phyloP scores from a whole-genome alignment of 768 basidiomycete species.

The Phlebiopsis gigantea region DNA sequence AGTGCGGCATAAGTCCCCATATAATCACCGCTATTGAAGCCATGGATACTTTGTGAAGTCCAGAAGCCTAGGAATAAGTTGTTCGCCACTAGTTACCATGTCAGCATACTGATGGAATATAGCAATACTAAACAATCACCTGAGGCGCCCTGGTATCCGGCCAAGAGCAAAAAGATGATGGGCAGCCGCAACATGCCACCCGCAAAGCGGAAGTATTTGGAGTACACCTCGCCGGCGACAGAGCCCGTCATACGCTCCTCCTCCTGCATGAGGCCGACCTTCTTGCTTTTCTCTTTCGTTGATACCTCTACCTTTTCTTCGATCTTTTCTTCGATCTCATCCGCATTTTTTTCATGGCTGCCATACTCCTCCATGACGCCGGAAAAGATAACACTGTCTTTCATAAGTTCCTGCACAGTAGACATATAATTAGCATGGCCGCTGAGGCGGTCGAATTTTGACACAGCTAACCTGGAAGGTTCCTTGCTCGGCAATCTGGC shows the following conservation, averaged over 20 bases:
- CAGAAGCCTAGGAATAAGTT: slow-evolving; percentile 72
- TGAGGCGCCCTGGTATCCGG: slow-evolving; percentile 43
- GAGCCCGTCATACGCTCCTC: slow-evolving; percentile 39
- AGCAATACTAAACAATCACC: slow-evolving; percentile 29
- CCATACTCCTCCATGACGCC: slow-evolving; percentile 36
- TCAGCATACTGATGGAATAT: background rate
- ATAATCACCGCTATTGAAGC: slow-evolving; percentile 58
- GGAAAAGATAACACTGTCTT: slow-evolving; percentile 28
- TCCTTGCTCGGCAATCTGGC: slow-evolving; percentile 56
- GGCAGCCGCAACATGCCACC: slow-evolving; percentile 35
- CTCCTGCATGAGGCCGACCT: slow-evolving; percentile 30
- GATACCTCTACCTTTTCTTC: slow-evolving; percentile 21
- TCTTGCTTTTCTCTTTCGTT: slow-evolving; percentile 14
- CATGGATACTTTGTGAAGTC: slow-evolving; percentile 49
- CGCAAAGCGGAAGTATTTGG: slow-evolving; percentile 30
- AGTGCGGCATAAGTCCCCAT: slow-evolving; percentile 50
- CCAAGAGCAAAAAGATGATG: slow-evolving; percentile 37
- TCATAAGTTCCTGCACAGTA: slow-evolving; percentile 25
- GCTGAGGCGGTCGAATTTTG: too few relatives aligned
- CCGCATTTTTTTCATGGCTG: slow-evolving; percentile 33
- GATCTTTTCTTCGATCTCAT: slow-evolving; percentile 17
- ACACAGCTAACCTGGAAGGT: slow-evolving; percentile 41
- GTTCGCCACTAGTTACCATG: slow-evolving; percentile 40
- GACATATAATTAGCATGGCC: too few relatives aligned
- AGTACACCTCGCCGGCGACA: slow-evolving; percentile 30